Evolutionary conservation across 441 rosid species (phyloP).

Genomic region (Hura crepitans): DNA sequence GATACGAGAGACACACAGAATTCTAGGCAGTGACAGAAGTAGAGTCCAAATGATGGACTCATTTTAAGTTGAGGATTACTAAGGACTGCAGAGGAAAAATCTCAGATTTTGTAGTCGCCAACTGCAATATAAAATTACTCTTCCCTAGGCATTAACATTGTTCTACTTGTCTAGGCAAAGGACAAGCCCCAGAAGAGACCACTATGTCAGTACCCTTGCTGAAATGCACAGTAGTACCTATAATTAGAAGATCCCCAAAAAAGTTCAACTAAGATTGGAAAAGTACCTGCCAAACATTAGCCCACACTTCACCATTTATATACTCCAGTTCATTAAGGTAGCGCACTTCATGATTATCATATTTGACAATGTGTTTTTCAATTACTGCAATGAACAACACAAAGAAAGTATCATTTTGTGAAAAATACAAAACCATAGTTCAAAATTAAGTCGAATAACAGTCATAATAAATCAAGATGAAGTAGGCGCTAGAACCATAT

Average conservation of each 20-base stretch:
- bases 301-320: conserved; percentile 90
- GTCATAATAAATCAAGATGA: neutral
- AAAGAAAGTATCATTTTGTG: neutral
- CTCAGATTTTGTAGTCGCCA: neutral
- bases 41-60: neutral
- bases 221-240: neutral
- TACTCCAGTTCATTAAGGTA: conserved; percentile 87
- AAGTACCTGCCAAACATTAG: conserved; percentile 82
- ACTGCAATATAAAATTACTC: neutral
- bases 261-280: conserved; percentile 10
- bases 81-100: neutral
- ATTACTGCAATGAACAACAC: conserved; percentile 47
- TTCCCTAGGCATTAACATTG: neutral
- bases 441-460: neutral
- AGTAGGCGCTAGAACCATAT: neutral
- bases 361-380: conserved; percentile 47
- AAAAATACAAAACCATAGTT: conserved; percentile 1
- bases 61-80: neutral
- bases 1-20: neutral
- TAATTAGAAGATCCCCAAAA: neutral
- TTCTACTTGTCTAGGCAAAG: neutral
- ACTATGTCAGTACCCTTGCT: neutral
- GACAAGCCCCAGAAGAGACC: neutral
- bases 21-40: neutral
- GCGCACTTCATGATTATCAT: conserved; percentile 52